A percentile compares a stretch with the other conserved stretches of the same genome.
phyloP scores from a whole-genome alignment of 345 rosid species.

The Firmiana major region DNA sequence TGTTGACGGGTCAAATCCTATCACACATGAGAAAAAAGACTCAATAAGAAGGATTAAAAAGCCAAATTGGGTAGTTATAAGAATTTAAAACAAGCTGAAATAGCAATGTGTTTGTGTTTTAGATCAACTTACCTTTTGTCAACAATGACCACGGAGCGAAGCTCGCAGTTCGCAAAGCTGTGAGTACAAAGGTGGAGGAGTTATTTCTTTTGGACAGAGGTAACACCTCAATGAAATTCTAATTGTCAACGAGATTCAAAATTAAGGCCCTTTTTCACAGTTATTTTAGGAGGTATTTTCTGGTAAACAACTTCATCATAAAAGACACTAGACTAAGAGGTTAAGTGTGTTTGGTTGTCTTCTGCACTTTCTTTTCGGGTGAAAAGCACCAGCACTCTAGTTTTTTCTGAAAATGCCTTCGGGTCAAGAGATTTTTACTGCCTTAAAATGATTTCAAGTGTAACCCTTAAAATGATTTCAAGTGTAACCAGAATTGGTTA shows the following conservation, averaged over 20 bases:
- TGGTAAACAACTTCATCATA: not conserved
- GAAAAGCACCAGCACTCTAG: not conserved
- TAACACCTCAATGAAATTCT: not conserved
- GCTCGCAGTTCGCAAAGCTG: conserved; percentile 96
- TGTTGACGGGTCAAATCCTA: conserved; percentile 50
- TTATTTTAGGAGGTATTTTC: not conserved
- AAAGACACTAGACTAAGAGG: not conserved
- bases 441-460: not conserved
- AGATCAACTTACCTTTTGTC: conserved; percentile 56
- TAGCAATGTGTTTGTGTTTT: not conserved
- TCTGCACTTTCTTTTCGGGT: not conserved
- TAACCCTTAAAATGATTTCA: too few relatives aligned
- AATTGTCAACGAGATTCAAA: not conserved
- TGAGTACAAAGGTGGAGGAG: conserved; percentile 1
- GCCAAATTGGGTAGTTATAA: not conserved
- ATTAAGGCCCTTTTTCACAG: too few relatives aligned
- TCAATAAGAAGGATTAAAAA: conserved; percentile 6
- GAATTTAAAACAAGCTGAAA: not conserved
- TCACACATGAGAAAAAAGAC: conserved; percentile 44
- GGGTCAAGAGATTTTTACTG: not conserved
- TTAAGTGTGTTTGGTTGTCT: not conserved
- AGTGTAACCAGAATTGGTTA: too few relatives aligned
- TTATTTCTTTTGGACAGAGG: not conserved
- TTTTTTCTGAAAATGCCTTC: not conserved
- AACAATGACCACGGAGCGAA: conserved; percentile 81